These are phyloP conservation scores for Leptographium lundbergii DNA, from an alignment of 2,329 filamentous ascomycete species.

Conservation along the genomic window DNA sequence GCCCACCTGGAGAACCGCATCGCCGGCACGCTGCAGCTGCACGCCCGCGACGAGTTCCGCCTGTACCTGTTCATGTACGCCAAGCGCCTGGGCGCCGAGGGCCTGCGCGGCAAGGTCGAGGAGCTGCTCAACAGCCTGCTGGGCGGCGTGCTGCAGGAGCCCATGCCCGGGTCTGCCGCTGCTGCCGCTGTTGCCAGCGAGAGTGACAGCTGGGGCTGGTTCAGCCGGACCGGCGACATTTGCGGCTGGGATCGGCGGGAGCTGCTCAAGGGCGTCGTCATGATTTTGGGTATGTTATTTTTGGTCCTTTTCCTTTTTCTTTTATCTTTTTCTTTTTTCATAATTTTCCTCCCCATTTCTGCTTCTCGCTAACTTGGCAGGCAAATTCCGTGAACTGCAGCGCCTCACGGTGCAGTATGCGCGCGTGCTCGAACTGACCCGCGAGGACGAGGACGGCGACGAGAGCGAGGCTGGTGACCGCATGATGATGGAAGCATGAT, in stretches of 20 bases:
- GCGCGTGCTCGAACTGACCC: slow-evolving; percentile 55
- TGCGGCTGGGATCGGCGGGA: slow-evolving; percentile 88
- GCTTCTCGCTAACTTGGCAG: slow-evolving; percentile 34
- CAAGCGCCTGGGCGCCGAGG: slow-evolving; percentile 86
- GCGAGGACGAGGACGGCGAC: slow-evolving; percentile 27
- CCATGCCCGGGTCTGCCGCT: slow-evolving; percentile 18
- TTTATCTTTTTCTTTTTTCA: no score
- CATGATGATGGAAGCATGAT: slow-evolving; percentile 11
- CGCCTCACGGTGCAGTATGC: slow-evolving; percentile 92
- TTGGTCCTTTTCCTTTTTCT: not conserved
- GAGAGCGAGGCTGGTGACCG: slow-evolving; percentile 1
- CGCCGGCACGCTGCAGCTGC: slow-evolving; percentile 73
- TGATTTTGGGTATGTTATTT: slow-evolving; percentile 67
- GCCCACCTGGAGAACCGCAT: slow-evolving; percentile 92
- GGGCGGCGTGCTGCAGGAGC: slow-evolving; percentile 55
- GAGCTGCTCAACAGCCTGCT: slow-evolving; percentile 76
- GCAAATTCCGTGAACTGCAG: slow-evolving; percentile 91
- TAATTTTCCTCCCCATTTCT: no score
- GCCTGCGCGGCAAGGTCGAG: slow-evolving; percentile 76
- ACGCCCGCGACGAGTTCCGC: slow-evolving; percentile 82
- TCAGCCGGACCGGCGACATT: slow-evolving; percentile 54
- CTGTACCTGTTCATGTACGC: slow-evolving; percentile 97
- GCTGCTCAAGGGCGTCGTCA: slow-evolving; percentile 76
- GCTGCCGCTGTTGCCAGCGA: not conserved
- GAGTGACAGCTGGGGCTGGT: slow-evolving; percentile 41